phyloP scores from a whole-genome alignment of 148 eudicot species.

The Oxyria digyna region DNA sequence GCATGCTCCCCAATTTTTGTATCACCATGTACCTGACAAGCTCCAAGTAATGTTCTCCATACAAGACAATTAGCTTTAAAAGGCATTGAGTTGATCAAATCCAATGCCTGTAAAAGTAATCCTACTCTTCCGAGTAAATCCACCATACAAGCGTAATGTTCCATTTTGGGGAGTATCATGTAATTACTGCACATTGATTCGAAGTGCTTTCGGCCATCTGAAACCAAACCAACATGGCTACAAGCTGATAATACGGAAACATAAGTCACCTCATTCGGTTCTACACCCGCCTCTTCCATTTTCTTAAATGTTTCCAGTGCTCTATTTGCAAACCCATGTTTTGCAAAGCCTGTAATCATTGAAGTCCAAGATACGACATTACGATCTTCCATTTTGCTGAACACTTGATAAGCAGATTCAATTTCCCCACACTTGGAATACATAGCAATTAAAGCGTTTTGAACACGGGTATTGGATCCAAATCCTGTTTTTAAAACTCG shows the following conservation, averaged over 20 bases:
- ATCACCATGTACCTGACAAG: slow-evolving; percentile 40
- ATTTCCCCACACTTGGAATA: slow-evolving; percentile 61
- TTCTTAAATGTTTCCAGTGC: slow-evolving; percentile 40
- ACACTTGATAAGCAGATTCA: slow-evolving; percentile 42
- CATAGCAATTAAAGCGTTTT: slow-evolving; percentile 57
- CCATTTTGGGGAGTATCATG: slow-evolving; percentile 47
- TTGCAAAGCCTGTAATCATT: slow-evolving; percentile 52
- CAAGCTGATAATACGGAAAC: slow-evolving; percentile 63
- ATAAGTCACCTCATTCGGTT: slow-evolving; percentile 63
- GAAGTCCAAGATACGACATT: slow-evolving; percentile 69
- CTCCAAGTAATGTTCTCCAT: slow-evolving; percentile 65
- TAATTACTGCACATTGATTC: slow-evolving; percentile 35
- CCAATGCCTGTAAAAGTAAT: slow-evolving; percentile 30
- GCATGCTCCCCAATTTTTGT: slow-evolving; percentile 32
- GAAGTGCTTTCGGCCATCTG: slow-evolving; percentile 50
- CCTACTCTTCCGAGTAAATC: slow-evolving; percentile 61
- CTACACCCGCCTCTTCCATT: slow-evolving; percentile 41
- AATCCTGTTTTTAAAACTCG: slow-evolving; percentile 39
- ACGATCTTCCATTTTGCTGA: slow-evolving; percentile 21
- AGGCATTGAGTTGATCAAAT: slow-evolving; percentile 51
- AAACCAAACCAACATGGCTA: slow-evolving; percentile 51
- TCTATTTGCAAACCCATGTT: slow-evolving; percentile 44
- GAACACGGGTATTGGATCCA: slow-evolving; percentile 27
- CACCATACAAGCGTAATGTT: slow-evolving; percentile 78
- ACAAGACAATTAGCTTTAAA: slow-evolving; percentile 40